A percentile compares a stretch with the other conserved stretches of the same genome.
Evolutionary conservation across 1,284 basidiomycete species (phyloP).

Genomic region (Fereydounia khargensis): DNA sequence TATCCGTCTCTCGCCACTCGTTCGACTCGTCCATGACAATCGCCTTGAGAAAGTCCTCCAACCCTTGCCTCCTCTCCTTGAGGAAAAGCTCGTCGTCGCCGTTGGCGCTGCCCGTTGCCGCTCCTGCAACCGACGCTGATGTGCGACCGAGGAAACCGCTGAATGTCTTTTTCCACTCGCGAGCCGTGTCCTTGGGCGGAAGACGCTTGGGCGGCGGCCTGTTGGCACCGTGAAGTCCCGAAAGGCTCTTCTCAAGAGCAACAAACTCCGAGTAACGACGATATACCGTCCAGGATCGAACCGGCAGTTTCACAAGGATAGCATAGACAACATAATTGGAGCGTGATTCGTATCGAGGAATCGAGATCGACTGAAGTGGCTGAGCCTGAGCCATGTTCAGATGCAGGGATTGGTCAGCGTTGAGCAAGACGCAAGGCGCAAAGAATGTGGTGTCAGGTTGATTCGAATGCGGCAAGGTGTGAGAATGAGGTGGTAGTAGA

Average conservation of each 20-base stretch:
- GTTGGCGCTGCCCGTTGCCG: neutral
- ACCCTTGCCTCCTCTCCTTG: conserved; percentile 70
- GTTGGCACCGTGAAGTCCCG: conserved; percentile 52
- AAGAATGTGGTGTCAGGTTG: too few species aligned
- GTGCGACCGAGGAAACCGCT: conserved; percentile 8
- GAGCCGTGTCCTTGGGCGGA: conserved; percentile 76
- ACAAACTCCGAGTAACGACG: conserved; percentile 90
- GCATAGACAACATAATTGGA: conserved; percentile 72
- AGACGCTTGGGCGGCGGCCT: conserved; percentile 70
- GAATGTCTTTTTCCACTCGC: conserved; percentile 43
- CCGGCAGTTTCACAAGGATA: conserved; percentile 69
- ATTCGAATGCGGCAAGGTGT: too few species aligned
- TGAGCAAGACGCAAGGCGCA: too few species aligned
- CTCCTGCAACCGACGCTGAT: too few species aligned
- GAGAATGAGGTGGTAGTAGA: too few species aligned
- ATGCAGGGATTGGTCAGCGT: too few species aligned
- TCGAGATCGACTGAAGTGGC: conserved; percentile 53
- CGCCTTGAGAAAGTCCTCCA: conserved; percentile 82
- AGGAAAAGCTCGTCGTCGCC: conserved; percentile 61
- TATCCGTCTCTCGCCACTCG: conserved; percentile 74
- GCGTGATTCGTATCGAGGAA: conserved; percentile 43
- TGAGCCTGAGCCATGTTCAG: conserved; percentile 27
- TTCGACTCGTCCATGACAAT: conserved; percentile 77
- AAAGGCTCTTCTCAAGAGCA: conserved; percentile 77
- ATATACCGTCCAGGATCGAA: conserved; percentile 88